phyloP scores from a whole-genome alignment of 1,284 basidiomycete species.

The Cryptococcus jaspeensis region DNA sequence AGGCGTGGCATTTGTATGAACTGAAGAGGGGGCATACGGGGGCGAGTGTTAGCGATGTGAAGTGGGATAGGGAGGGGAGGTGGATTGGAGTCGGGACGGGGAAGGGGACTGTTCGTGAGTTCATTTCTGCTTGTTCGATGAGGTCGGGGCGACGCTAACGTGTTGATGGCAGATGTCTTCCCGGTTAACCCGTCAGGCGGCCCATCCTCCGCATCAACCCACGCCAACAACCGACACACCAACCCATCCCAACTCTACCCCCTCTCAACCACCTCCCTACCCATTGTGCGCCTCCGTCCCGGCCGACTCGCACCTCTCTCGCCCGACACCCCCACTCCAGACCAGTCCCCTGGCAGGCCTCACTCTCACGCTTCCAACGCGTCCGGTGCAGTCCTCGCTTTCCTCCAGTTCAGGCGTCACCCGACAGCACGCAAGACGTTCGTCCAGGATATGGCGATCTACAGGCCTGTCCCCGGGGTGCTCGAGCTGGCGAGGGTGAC shows the following conservation, averaged over 20 bases:
- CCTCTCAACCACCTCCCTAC: constrained; percentile 58
- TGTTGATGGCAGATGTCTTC: constrained; percentile 62
- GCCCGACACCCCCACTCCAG: not conserved
- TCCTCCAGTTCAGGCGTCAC: constrained; percentile 17
- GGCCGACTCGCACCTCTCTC: not conserved
- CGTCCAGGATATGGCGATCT: constrained; percentile 37
- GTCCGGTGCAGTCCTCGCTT: constrained; percentile 12
- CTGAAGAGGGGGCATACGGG: constrained; percentile 69
- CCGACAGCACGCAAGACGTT: constrained; percentile 19
- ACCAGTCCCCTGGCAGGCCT: not conserved
- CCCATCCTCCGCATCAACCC: constrained; percentile 62
- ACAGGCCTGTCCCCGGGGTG: constrained; percentile 17
- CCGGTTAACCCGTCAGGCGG: constrained; percentile 74
- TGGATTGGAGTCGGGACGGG: constrained; percentile 68
- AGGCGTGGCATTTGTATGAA: constrained; percentile 65
- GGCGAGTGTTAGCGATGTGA: constrained; percentile 61
- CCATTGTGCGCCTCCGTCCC: constrained; percentile 59
- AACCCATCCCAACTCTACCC: constrained; percentile 60
- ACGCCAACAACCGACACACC: constrained; percentile 60
- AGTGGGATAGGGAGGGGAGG: constrained; percentile 61
- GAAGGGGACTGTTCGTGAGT: constrained; percentile 54
- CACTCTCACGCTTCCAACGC: too few relatives aligned
- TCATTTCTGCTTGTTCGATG: constrained; percentile 38
- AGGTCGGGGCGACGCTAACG: too few relatives aligned
- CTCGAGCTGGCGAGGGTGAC: constrained; percentile 33